phyloP scores from a whole-genome alignment of 495 filamentous ascomycete species.

The Talaromyces stipitatus region DNA sequence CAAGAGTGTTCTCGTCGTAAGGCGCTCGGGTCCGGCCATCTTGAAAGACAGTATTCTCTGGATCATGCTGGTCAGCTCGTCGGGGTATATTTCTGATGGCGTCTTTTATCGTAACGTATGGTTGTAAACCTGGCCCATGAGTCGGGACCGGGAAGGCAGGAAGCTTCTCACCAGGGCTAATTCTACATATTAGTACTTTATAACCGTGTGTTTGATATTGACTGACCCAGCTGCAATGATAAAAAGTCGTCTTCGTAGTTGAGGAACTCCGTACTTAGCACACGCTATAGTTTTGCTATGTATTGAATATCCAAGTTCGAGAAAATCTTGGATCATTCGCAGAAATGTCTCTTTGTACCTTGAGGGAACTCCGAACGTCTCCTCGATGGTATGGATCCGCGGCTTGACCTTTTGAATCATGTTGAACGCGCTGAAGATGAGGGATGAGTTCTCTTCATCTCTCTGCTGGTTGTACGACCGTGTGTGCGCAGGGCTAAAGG shows the following conservation, averaged over 20 bases:
- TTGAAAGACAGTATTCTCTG: constrained; percentile 14
- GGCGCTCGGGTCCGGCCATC: constrained; percentile 13
- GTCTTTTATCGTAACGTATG: constrained; percentile 37
- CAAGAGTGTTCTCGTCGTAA: constrained; percentile 43
- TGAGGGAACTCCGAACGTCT: constrained; percentile 61
- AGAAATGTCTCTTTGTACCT: constrained; percentile 46
- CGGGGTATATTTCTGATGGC: constrained; percentile 38
- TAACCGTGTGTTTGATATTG: constrained; percentile 5
- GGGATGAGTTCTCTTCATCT: constrained; percentile 68
- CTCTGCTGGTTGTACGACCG: constrained; percentile 38
- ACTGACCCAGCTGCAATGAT: constrained; percentile 71
- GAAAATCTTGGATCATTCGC: constrained; percentile 56
- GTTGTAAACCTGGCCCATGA: constrained; percentile 36
- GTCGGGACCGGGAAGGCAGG: constrained; percentile 63
- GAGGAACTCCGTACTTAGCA: constrained; percentile 54
- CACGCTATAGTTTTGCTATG: constrained; percentile 46
- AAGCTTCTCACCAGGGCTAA: constrained; percentile 65
- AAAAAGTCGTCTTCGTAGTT: constrained; percentile 56
- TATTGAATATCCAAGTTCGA: constrained; percentile 61
- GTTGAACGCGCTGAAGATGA: constrained; percentile 54
- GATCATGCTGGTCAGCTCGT: constrained; percentile 38
- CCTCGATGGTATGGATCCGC: constrained; percentile 73
- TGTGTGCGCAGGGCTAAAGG: constrained; percentile 74
- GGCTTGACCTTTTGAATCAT: constrained; percentile 56
- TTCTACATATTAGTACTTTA: constrained; percentile 11